Evolutionary conservation across 73 alveolate species (phyloP), one percentile per base, ranked within the genome.

Genomic region (Paramecium sexaurelia): DNA sequence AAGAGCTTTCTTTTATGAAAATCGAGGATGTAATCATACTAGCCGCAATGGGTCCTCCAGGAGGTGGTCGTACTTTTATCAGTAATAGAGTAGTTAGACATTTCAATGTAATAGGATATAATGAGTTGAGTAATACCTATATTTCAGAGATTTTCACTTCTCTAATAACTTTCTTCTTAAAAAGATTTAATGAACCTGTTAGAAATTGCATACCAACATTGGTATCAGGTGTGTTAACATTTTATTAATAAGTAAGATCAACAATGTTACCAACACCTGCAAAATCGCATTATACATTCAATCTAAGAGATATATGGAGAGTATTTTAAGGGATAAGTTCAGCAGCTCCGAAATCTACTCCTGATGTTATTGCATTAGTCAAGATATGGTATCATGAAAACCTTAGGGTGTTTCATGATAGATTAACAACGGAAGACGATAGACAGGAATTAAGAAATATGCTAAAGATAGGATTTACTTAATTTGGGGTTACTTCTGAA

Each of bases 231-330:
- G 89, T 96, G 3, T 92, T 97, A 20, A 97, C 94, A 33, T 96
- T 97, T 56, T 98, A 98, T 94, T 93, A 97, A 91, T 94, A 96
- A 69, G 98, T 98, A 10, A 97, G 96, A 85, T 94, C 92, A 78
- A 99, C 96, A 66, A 96, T 99, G 94, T 94, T 99, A 92, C 99
- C 99, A 27, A 99, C 99, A 1, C 99, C 99, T 1, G 97, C 98
- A 66, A 98, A 98, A 95, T 95, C 99, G 95, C 99, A 99, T 93
- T 99, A 99, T 95, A 98, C 99, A 61, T 99, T 99, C 96, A 99
- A 99, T 93, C 95, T 99, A 92, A 97, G 99, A 97, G 99, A 99
- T 96, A 98, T 99, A 43, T 96, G 99, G 92, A 97, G 97, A 55
- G 92, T 84, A 13, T 78, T 84, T 69, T 55, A 99, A 94, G 89